Evolutionary conservation across 2,329 filamentous ascomycete species (phyloP), one percentile per base, ranked within the genome.

Genomic region (Diaporthe destruens): DNA sequence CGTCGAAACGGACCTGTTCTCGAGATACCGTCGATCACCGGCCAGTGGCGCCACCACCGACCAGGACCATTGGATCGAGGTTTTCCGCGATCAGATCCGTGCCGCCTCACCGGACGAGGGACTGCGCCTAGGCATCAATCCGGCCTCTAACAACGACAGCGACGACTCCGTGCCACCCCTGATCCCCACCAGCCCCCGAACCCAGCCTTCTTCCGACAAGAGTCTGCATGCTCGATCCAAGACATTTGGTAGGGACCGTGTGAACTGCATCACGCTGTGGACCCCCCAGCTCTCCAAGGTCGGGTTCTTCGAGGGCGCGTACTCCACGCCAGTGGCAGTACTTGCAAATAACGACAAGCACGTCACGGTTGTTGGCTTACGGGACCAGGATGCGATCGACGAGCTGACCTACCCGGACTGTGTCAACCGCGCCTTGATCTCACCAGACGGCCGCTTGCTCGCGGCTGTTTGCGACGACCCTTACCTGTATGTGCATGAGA

Each of bases 341-440:
- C 84, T 98, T 78, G 90, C 93, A 57, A 98, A 98, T 83, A 99
- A 99, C 80, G 96, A 98, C 83, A 92, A 91, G 80, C 94, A 93
- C 1, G 93, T 98, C 71, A 92, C 92, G 36, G 84, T 98, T n/a
- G 94, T 97, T 79, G 93, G 92, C 63, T 85, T 98, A 25, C 86
- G 89, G 36, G 89, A 92, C 68, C 81, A 82, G 18, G 86, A 93
- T 73, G 86, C 92, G 47, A 83, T 97, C 29, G 90, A 93, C 70
- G 87, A 91, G 55, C 84, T 98, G 69, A 87, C 89, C 5, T 92
- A 97, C 75, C 92, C 93, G 6, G 93, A 96, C 79, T 93, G 91
- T 75, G 96, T 98, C 84, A 99, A 99, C 78, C 94, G 97, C 79
- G 94, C 95, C 44, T 90, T 95, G n/a, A 92, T 99, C 68, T 98